Evolutionary conservation across 768 basidiomycete species (phyloP), one percentile per base, ranked within the genome.

Genomic region (Phaeotremella skinneri): DNA sequence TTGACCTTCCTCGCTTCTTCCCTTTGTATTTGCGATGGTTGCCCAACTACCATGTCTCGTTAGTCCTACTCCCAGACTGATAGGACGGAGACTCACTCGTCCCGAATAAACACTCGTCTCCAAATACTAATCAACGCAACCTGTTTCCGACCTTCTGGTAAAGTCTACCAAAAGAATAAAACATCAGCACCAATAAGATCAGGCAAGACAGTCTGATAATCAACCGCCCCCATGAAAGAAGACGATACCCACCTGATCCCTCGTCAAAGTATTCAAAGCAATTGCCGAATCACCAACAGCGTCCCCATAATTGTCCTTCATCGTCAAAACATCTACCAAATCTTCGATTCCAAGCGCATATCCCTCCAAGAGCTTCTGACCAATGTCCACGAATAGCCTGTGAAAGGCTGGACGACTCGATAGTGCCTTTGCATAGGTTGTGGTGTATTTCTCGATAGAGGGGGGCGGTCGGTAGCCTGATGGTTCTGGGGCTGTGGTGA

Each of bases 51-150:
- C 55, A 37, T 37, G n/a, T 32, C 47, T 45, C 37, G n/a, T 54
- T 31, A 23, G 57, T 37, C 9, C 34, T 37, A 20, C 58, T 26
- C 43, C 26, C 47, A 61, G 34, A 21, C 45, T 48, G 27, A 34
- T 52, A 23, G 16, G 39, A 30, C 14, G 29, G 47, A 14, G 2
- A 81, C 87, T 60, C 76, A 94, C 92, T 96, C 84, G 73, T 97
- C 91, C 51, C 90, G 87, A 52, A 88, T 81, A 72, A 89, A 94
- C 47, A 94, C 83, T 29, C 93, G 81, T 32, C 93, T 83, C 93
- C 93, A 97, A 16, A 90, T 82, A 30, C 84, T 85, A 47, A 85
- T 81, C 69, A 89, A 83, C 3, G 89, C 86, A 25, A 87, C 84
- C 41, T 82, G 69, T 72, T 82, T 82, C 49, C 92, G 82, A 30